Percentiles rank a stretch among this genome's conserved stretches.
Conservation (phyloP, 2,329 filamentous ascomycete genomes). For the Geosmithia flava region DNA sequence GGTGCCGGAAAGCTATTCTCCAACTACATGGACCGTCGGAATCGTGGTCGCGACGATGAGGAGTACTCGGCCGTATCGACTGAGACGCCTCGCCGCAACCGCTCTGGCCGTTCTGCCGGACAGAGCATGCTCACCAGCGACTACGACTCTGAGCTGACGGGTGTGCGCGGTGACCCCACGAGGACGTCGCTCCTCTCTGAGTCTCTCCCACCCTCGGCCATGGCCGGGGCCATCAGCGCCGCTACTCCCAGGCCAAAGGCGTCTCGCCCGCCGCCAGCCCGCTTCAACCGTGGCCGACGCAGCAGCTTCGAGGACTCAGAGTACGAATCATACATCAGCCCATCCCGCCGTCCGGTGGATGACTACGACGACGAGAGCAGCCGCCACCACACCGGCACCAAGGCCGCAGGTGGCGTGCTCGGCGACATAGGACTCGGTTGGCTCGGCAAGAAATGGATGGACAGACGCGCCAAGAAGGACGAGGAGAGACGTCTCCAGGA, state of each 20-base stretch:
- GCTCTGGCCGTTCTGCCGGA: constrained; percentile 15
- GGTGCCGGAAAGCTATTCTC: constrained; percentile 52
- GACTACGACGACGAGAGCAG: constrained; percentile 12
- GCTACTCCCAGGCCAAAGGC: constrained; percentile 29
- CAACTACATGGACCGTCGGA: constrained; percentile 41
- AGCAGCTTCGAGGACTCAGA: constrained; percentile 40
- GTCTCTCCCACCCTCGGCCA: constrained; percentile 27
- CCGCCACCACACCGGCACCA: constrained; percentile 10
- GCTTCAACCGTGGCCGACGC: constrained; percentile 20
- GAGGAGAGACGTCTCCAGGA: constrained; percentile 31
- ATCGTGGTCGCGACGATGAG: constrained; percentile 38
- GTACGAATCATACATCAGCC: constrained; percentile 49
- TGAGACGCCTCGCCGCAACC: constrained; percentile 42
- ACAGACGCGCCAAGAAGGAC: constrained; percentile 34
- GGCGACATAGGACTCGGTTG: constrained; percentile 56
- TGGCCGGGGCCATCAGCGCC: constrained; percentile 33
- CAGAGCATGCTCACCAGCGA: constrained; percentile 32
- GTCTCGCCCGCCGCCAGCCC: constrained; percentile 29
- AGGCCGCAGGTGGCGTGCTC: constrained; percentile 36
- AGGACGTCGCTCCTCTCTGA: constrained; percentile 32
- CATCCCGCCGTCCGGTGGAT: constrained; percentile 41
- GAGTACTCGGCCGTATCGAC: constrained; percentile 51
- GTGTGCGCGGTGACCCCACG: constrained; percentile 13
- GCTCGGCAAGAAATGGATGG: constrained; percentile 52
- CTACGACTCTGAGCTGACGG: constrained; percentile 35